Percentiles rank a stretch among this genome's conserved stretches.
Conservation (phyloP, 2,329 filamentous ascomycete genomes). For the Aspergillus caelatus region DNA sequence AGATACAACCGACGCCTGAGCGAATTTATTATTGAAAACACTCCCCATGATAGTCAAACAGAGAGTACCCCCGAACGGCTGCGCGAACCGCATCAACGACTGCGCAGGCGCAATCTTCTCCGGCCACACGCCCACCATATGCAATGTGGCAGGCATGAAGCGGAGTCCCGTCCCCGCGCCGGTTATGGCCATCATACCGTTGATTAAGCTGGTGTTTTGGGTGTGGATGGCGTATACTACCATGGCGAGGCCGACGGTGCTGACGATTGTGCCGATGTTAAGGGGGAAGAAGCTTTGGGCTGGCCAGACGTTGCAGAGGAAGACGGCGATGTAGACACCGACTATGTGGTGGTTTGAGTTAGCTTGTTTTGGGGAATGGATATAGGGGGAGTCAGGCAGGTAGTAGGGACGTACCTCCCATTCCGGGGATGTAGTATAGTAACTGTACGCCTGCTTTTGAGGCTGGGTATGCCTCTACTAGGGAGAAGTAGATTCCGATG, state of each 20-base stretch:
- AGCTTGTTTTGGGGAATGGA: neutral
- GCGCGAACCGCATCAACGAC: conserved; percentile 61
- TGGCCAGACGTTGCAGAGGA: conserved; percentile 63
- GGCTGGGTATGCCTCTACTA: conserved; percentile 58
- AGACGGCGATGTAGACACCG: conserved; percentile 62
- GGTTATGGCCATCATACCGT: conserved; percentile 67
- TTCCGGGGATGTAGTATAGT: conserved; percentile 66
- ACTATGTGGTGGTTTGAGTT: conserved; percentile 26
- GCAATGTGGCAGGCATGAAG: conserved; percentile 67
- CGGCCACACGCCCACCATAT: conserved; percentile 65
- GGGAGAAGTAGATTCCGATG: conserved; percentile 67
- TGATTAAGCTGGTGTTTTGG: conserved; percentile 55
- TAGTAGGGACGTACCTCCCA: conserved; percentile 51
- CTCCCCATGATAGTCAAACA: conserved; percentile 68
- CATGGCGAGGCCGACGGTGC: conserved; percentile 61
- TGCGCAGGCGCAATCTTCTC: conserved; percentile 61
- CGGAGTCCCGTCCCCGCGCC: conserved; percentile 66
- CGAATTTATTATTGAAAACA: conserved; percentile 66
- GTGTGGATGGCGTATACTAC: conserved; percentile 60
- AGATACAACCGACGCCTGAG: conserved; percentile 27
- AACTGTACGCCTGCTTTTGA: conserved; percentile 60
- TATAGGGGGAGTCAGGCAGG: neutral
- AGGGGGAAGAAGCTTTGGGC: conserved; percentile 64
- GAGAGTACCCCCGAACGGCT: conserved; percentile 67
- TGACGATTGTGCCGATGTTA: conserved; percentile 58